These are phyloP conservation scores for Bromus sterilis DNA, from an alignment of 176 grass and related monocot genomes.

Conservation along the genomic window DNA sequence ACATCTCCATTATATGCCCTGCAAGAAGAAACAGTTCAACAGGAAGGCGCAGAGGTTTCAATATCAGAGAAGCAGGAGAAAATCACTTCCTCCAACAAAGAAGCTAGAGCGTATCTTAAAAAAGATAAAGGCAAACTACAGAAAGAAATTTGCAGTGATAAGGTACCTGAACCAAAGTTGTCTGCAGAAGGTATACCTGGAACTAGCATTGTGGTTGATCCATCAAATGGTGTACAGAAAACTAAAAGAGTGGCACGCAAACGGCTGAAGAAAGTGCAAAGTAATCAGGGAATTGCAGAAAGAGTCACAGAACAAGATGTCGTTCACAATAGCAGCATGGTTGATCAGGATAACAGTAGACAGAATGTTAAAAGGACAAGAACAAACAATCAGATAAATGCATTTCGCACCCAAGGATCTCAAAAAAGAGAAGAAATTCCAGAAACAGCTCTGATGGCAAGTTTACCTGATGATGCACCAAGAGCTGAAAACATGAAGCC, in stretches of 20 bases:
- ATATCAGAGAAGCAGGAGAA: background rate
- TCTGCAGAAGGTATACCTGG: conserved; percentile 7
- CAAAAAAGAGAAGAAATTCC: conserved; percentile 16
- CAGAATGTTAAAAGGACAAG: conserved; percentile 9
- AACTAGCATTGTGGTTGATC: background rate
- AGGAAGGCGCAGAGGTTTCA: background rate
- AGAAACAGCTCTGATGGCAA: background rate
- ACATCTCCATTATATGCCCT: background rate
- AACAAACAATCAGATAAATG: background rate
- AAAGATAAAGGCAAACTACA: conserved; percentile 1
- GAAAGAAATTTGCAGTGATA: conserved; percentile 1
- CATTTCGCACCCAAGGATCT: background rate
- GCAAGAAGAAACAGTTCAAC: conserved; percentile 6
- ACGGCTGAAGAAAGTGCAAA: conserved; percentile 8
- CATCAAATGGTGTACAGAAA: conserved; percentile 12
- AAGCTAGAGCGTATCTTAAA: background rate
- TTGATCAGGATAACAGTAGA: background rate
- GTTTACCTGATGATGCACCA: background rate
- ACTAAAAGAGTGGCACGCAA: background rate
- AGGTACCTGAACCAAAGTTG: conserved; percentile 4
- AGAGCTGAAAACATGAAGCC: conserved; percentile 1
- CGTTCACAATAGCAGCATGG: background rate
- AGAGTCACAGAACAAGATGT: background rate
- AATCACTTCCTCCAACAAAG: background rate
- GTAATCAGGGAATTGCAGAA: background rate